Evolutionary conservation across 2,329 filamentous ascomycete genomes (phyloP).

Genomic region (Tolypocladium album): DNA sequence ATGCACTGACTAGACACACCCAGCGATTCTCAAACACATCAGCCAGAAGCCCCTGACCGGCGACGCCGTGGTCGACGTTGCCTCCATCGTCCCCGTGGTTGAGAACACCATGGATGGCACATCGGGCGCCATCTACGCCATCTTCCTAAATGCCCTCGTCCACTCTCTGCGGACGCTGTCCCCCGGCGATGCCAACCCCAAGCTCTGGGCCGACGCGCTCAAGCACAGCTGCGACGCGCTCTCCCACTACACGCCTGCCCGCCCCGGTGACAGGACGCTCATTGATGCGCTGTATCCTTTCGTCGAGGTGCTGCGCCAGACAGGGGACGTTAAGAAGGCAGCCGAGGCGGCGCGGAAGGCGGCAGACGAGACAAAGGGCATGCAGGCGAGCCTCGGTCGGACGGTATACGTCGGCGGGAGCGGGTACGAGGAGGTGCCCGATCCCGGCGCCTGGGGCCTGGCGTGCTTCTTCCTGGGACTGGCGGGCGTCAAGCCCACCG

Average conservation of each 20-base stretch:
- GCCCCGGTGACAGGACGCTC: constrained; percentile 79
- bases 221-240: constrained; percentile 60
- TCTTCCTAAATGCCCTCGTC: constrained; percentile 81
- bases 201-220: constrained; percentile 53
- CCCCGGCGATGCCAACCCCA: constrained; percentile 26
- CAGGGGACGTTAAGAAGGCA: constrained; percentile 58
- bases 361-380: constrained; percentile 77
- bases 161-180: constrained; percentile 41
- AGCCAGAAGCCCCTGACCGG: constrained; percentile 31
- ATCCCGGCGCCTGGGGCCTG: constrained; percentile 62
- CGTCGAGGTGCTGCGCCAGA: constrained; percentile 56
- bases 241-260: constrained; percentile 77
- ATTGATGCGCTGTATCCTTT: constrained; percentile 88
- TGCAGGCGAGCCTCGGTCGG: constrained; percentile 76
- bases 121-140: constrained; percentile 55
- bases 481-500: constrained; percentile 30
- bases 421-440: constrained; percentile 37
- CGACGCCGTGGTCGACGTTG: constrained; percentile 42
- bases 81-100: constrained; percentile 41
- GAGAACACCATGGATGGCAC: constrained; percentile 52
- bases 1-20: not conserved
- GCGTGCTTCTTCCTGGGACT: constrained; percentile 74
- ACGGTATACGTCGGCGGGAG: constrained; percentile 33
- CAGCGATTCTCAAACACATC: constrained; percentile 43
- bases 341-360: constrained; percentile 65